Base-by-base conservation (phyloP, 495 filamentous ascomycete species). In the Aspergillus taichungensis region DNA sequence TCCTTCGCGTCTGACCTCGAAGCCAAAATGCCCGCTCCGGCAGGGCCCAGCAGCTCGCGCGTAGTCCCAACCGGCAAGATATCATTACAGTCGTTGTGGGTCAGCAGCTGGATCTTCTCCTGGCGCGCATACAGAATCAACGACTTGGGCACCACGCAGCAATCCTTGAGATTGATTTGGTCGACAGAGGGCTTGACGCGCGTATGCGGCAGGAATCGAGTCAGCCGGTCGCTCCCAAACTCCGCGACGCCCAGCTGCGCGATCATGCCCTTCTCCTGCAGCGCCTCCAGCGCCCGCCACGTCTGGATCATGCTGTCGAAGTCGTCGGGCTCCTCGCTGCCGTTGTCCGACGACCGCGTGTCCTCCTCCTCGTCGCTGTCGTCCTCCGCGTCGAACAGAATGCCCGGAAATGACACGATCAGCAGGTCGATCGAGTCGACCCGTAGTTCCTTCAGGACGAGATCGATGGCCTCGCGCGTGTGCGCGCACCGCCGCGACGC, bases 101-200 rank as follows among this genome's bases (percentile, higher is more conserved):
- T 94, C 42, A 96, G 65, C 45, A 99, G 66, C 57, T 96, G 87
- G 34, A 99, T 91, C 8, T 79, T 70, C 61, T 91, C 74, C 50
- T 84, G 71, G 66, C 90, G 92, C 30, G 92, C 90, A 57, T 89
- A 82, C 54, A 85, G 66, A 37, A 90, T 81, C 59, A 99, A 70
- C 30, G 87, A 83, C 51, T 89, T 88, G 13, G 92, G 92, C 34
- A 97, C 94, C 13, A 91, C 88, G 64, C 92, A 97, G 67, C 90
- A 96, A 63, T 97, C 89, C 53, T 88, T 85, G 39, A 95, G 76
- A 63, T 97, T 97, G 74, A 99, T 94, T 77, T 99, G 92, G 65
- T 97, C 79, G 18, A 97, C 92, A 3, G 78, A 70, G 8, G 92
- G 94, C 54, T 80, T 82, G 37, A 95, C 69, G 35, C 67, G 72